Evolutionary conservation across 2,329 filamentous ascomycete genomes (phyloP), one percentile per base, ranked within the genome.

Genomic region (Trichoderma lentiforme): DNA sequence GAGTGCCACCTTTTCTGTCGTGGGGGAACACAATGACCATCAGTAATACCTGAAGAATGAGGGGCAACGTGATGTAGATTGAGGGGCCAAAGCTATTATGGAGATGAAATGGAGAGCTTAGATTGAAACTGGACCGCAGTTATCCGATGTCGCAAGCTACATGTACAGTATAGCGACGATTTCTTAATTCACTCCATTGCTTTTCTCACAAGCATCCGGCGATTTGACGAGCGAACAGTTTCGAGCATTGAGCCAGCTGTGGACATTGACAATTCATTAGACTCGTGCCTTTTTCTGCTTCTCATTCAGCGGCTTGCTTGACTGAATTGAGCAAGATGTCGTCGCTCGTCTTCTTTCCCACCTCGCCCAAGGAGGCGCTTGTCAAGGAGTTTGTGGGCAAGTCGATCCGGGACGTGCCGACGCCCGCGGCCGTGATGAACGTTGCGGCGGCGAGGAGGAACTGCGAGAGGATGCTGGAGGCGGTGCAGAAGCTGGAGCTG

Each of bases 351-450:
- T 75, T 77, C 63, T 79, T 74, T 53, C 75, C 77, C 21, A 53
- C 75, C 11, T 74, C 78, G 28, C 74, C 77, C 30, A 75, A 74
- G 43, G 74, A 78, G 39, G 73, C 72, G 9, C 70, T 79, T 26
- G 64, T 72, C n/a, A 63, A 73, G 28, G 71, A 67, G 39, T 79
- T 76, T 77, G 81, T 93, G 28, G 90, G 90, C 72, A 87, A 89
- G 75, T 85, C 83, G 3, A 83, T 94, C 43, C 78, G 83, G 64
- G 84, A 90, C 61, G 82, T 94, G 1, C 86, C 87, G 18, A 90
- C 89, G 0, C 93, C 93, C 1, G 87, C 91, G 1, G 88, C 87
- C 3, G 84, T 95, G 53, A 82, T 95, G 15, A 92, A 95, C 78
- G 80, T 89, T 12, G 88, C 89, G 4, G 89, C 91, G 56, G 82